These are phyloP conservation scores for Ustilago crameri DNA, from an alignment of 1,284 basidiomycete genomes.

Conservation along the genomic window DNA sequence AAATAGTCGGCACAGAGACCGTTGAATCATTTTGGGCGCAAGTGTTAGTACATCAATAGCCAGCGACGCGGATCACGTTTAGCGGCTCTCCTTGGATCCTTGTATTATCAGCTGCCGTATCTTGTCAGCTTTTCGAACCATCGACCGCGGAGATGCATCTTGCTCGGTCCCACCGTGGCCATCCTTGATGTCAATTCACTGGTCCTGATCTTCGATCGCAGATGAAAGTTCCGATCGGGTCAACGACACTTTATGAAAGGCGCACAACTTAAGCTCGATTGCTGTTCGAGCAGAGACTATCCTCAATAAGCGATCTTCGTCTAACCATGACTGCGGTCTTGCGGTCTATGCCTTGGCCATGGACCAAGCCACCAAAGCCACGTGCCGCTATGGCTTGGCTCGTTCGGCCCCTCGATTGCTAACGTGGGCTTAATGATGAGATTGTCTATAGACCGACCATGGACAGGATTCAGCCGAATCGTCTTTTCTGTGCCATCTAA, in stretches of 20 bases:
- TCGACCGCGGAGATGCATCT: not conserved
- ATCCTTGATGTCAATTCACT: not conserved
- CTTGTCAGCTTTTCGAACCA: not conserved
- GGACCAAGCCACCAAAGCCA: not conserved
- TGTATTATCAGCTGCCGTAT: not conserved
- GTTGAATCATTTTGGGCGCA: slow-evolving; percentile 8
- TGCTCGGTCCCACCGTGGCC: not conserved
- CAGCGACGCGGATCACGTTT: not conserved
- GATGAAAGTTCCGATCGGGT: too few relatives aligned
- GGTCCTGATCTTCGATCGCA: not conserved
- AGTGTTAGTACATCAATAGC: not conserved
- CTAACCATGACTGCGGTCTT: not conserved
- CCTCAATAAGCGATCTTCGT: not conserved
- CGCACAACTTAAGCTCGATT: too few relatives aligned
- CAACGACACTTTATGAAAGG: too few relatives aligned
- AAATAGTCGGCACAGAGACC: not conserved
- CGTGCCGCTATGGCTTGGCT: not conserved
- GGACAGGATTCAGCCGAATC: too few relatives aligned
- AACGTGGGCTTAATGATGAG: not conserved
- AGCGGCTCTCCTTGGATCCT: not conserved
- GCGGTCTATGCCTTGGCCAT: not conserved
- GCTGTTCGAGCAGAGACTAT: too few relatives aligned
- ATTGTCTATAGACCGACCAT: too few relatives aligned
- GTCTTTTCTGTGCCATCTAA: too few relatives aligned
- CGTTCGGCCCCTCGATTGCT: not conserved